phyloP scores from a whole-genome alignment of 2,329 filamentous ascomycete species.

The Juglanconis sp. region DNA sequence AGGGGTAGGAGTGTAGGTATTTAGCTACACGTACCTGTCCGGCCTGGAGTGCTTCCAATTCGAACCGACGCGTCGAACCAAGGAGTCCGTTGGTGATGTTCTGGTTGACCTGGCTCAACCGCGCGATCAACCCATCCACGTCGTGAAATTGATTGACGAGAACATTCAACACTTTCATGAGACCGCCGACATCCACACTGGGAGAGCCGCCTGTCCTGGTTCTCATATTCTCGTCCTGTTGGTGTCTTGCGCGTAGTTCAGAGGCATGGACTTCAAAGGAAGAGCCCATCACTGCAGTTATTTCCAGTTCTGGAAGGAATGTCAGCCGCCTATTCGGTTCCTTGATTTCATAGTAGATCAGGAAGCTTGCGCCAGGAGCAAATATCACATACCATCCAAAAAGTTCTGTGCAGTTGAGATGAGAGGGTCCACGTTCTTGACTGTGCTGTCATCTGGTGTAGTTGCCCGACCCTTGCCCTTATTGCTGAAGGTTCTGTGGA shows the following conservation, averaged over 20 bases:
- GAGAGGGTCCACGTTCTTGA: conserved; percentile 34
- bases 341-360: background rate
- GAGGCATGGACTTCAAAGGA: conserved; percentile 37
- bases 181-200: conserved; percentile 30
- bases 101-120: conserved; percentile 34
- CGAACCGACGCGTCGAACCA: conserved; percentile 42
- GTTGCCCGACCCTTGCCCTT: conserved; percentile 43
- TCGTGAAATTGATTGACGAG: conserved; percentile 34
- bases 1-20: background rate
- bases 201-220: conserved; percentile 31
- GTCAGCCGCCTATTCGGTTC: background rate
- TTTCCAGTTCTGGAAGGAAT: conserved; percentile 43
- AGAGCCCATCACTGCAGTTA: conserved; percentile 33
- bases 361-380: background rate
- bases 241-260: conserved; percentile 40
- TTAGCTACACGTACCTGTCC: conserved; percentile 41
- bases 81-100: conserved; percentile 35
- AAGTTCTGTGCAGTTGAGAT: conserved; percentile 43
- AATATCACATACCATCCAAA: conserved; percentile 43
- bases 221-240: conserved; percentile 29
- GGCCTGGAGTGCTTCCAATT: conserved; percentile 48
- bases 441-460: conserved; percentile 4
- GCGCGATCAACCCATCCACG: conserved; percentile 28
- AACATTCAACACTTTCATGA: conserved; percentile 36
- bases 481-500: conserved; percentile 24